Base-by-base conservation (phyloP, 257 asterid genomes). In the Anisodus acutangulus region DNA sequence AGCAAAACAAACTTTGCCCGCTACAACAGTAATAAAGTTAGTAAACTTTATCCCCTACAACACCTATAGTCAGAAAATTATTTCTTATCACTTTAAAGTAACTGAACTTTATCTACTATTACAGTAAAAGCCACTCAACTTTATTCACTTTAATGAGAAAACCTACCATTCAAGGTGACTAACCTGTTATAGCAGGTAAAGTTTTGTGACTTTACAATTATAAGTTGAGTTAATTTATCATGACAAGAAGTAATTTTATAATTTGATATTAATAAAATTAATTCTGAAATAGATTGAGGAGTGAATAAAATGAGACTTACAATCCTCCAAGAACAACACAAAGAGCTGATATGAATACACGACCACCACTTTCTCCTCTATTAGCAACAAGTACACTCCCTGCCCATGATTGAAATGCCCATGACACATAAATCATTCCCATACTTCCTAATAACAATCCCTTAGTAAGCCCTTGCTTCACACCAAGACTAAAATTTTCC, bases 381-480 rank as follows among this genome's bases (percentile, higher is more conserved):
- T 94, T 91, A 37, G 81, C 78, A 3, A 94, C 95, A 54, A 94
- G 95, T 22, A 92, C 9, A 71, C 97, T 93, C 10, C 97, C 98
- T 0, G 91, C 95, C 98, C 97, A 94, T 13, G 92, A 86, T 57
- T 91, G 94, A 87, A 94, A 94, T 1, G 94, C 94, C 98, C 97
- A 94, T 6, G 94, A 84, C 41, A 90, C 93, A 64, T 86, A 94
- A 66, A 93, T 84, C 43, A 89, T 88, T 60, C 94, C 98, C 86
- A 88, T 91, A 90, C 98, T 94, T 64, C 98, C 98, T n/a, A 93
- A 93, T 97, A 93, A 85, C 54, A 92, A 43, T 43, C 97, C 98
- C 85, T 94, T 93, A 19, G 92, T 85, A 4, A 91, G 57, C 3
- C 98, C 98, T 84, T 88, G 92, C 79, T 88, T 93, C 63, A 93